Evolutionary conservation across 306 rosid genomes (phyloP).

Genomic region (Pterocarpus macrocarpus): DNA sequence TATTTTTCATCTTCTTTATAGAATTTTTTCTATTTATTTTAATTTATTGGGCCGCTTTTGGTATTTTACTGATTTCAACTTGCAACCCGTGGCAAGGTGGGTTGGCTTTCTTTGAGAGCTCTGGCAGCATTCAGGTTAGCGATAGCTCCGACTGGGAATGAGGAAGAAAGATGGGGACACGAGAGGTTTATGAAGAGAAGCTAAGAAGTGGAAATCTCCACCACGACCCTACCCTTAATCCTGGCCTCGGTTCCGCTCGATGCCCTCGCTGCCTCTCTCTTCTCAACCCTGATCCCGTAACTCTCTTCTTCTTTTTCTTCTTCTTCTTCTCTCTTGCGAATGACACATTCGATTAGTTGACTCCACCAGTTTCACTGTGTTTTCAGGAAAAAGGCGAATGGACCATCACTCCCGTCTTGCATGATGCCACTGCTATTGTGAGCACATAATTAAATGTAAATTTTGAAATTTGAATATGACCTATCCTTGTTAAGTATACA

Average conservation of each 20-base stretch:
- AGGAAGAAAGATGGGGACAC: conserved; percentile 67
- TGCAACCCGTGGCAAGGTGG: too few species aligned
- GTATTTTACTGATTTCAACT: too few species aligned
- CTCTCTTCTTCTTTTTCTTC: neutral
- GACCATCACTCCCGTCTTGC: conserved; percentile 83
- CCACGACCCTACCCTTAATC: conserved; percentile 89
- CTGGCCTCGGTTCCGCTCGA: conserved; percentile 87
- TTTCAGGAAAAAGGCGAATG: conserved; percentile 78
- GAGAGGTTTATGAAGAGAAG: conserved; percentile 92
- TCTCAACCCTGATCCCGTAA: conserved; percentile 65
- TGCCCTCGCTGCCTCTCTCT: conserved; percentile 97
- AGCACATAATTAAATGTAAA: conserved; percentile 40
- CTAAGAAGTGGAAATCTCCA: conserved; percentile 74
- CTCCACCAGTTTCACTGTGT: neutral
- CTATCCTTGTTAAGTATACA: neutral
- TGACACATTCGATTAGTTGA: conserved; percentile 41
- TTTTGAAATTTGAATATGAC: neutral
- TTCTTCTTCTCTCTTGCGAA: neutral
- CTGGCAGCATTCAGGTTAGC: too few species aligned
- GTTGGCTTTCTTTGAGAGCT: too few species aligned
- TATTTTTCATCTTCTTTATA: too few species aligned
- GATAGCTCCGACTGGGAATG: neutral
- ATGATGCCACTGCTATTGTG: conserved; percentile 78
- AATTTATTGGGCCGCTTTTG: too few species aligned
- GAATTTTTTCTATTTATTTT: too few species aligned